Conservation (phyloP, 768 basidiomycete genomes). For the Lactarius quietus region DNA sequence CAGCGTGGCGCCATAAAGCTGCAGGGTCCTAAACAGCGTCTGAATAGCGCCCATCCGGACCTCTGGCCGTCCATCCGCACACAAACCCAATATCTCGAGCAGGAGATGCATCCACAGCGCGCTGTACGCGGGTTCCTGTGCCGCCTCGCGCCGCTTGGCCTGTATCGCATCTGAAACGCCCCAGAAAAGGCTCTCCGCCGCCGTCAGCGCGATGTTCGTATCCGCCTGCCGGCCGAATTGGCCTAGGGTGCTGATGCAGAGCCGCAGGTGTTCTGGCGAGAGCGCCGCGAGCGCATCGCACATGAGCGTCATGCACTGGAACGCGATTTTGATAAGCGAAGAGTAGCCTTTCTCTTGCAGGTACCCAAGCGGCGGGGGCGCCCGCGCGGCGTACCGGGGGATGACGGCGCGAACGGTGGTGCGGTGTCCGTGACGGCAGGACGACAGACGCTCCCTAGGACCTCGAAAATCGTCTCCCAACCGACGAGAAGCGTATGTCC, state of each 20-base stretch:
- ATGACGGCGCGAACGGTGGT: conserved; percentile 40
- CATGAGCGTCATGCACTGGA: conserved; percentile 89
- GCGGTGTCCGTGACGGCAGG: conserved; percentile 39
- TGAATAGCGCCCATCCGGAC: conserved; percentile 93
- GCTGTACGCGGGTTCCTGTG: conserved; percentile 68
- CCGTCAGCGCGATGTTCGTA: conserved; percentile 94
- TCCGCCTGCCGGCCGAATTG: conserved; percentile 91
- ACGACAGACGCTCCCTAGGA: conserved; percentile 85
- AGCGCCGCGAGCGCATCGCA: conserved; percentile 89
- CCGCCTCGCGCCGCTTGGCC: conserved; percentile 63
- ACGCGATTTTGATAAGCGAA: conserved; percentile 84
- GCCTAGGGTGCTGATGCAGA: conserved; percentile 88
- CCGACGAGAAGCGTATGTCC: conserved; percentile 90
- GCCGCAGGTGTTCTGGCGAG: conserved; percentile 72
- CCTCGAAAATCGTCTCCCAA: conserved; percentile 91
- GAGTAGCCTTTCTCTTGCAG: conserved; percentile 67
- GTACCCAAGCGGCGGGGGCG: conserved; percentile 46
- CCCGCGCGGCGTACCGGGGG: conserved; percentile 26
- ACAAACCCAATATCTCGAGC: conserved; percentile 76
- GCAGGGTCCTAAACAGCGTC: conserved; percentile 90
- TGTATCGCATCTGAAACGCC: conserved; percentile 95
- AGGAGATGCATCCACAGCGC: conserved; percentile 93
- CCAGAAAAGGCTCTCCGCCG: conserved; percentile 91
- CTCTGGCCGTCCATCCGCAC: conserved; percentile 78
- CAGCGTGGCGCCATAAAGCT: conserved; percentile 87